These are phyloP conservation scores for Raphidocelis subcapitata DNA, from an alignment of 139 green algal genomes.

Conservation along the genomic window DNA sequence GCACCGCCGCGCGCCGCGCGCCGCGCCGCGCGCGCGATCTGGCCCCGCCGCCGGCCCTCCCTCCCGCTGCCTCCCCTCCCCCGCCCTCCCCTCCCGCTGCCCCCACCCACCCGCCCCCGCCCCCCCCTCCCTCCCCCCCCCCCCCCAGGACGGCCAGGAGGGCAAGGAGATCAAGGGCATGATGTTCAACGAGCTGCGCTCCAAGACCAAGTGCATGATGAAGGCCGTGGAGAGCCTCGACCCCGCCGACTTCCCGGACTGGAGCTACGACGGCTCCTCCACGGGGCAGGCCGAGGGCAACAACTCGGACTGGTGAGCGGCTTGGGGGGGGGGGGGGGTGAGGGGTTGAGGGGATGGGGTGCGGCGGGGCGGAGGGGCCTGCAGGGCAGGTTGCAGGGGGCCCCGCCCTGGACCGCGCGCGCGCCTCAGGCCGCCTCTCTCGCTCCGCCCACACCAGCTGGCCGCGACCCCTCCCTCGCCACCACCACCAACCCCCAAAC, in stretches of 20 bases:
- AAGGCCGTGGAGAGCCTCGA: conserved; percentile 63
- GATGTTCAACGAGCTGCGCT: conserved; percentile 93
- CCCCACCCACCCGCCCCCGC: too few species aligned
- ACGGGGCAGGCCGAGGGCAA: conserved; percentile 89
- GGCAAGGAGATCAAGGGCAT: conserved; percentile 54
- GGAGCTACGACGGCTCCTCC: conserved; percentile 84
- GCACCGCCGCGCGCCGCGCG: not conserved
- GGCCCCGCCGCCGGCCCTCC: not conserved
- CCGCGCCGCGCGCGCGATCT: not conserved
- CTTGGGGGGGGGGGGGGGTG: too few species aligned
- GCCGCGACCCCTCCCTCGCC: too few species aligned
- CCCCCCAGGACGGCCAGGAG: conserved; percentile 77
- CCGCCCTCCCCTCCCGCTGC: conserved; percentile 40
- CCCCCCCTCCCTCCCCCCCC: too few species aligned
- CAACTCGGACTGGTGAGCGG: conserved; percentile 92
- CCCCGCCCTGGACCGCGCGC: too few species aligned
- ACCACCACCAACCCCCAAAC: too few species aligned
- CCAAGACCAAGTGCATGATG: conserved; percentile 90
- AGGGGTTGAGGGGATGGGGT: too few species aligned
- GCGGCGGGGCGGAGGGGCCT: too few species aligned
- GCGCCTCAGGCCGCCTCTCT: too few species aligned
- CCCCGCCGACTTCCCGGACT: conserved; percentile 78
- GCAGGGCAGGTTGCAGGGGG: too few species aligned
- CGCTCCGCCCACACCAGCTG: too few species aligned
- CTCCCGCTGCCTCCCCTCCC: not conserved